A percentile compares a stretch with the other conserved stretches of the same genome.
phyloP scores from a whole-genome alignment of 768 basidiomycete genomes.

The Suillus sp. region DNA sequence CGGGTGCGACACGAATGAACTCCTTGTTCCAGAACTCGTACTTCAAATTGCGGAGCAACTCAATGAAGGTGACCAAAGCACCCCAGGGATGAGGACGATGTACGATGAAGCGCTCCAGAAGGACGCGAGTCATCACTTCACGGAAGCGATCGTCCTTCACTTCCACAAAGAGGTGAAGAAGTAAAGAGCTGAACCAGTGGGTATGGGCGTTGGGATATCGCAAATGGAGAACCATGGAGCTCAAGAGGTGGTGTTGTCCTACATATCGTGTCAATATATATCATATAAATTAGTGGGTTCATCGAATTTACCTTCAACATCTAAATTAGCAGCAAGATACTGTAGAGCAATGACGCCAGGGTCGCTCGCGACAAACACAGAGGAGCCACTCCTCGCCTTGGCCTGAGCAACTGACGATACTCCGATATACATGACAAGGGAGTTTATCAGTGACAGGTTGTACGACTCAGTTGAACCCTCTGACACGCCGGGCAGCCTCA shows the following conservation, averaged over 20 bases:
- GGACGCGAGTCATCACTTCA: conserved; percentile 84
- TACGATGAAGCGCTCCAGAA: conserved; percentile 92
- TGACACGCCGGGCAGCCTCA: conserved; percentile 52
- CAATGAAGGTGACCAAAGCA: conserved; percentile 89
- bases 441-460: conserved; percentile 89
- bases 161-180: conserved; percentile 86
- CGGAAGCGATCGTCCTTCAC: conserved; percentile 75
- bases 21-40: conserved; percentile 92
- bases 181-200: conserved; percentile 92
- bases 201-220: conserved; percentile 99
- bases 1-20: conserved; percentile 82
- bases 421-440: conserved; percentile 95
- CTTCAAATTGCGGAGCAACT: conserved; percentile 86
- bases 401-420: conserved; percentile 89
- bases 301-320: conserved; percentile 77
- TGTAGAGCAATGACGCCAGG: conserved; percentile 85
- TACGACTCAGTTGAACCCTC: conserved; percentile 62
- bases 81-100: conserved; percentile 98
- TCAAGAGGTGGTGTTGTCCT: conserved; percentile 96
- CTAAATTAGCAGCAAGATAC: conserved; percentile 80
- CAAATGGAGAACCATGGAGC: conserved; percentile 90
- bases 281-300: conserved; percentile 6
- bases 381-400: conserved; percentile 80
- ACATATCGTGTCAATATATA: conserved; percentile 1
- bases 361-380: conserved; percentile 79